Base-by-base conservation (phyloP, 805 yeast genomes). In the Ogataea nitratoaversa region DNA sequence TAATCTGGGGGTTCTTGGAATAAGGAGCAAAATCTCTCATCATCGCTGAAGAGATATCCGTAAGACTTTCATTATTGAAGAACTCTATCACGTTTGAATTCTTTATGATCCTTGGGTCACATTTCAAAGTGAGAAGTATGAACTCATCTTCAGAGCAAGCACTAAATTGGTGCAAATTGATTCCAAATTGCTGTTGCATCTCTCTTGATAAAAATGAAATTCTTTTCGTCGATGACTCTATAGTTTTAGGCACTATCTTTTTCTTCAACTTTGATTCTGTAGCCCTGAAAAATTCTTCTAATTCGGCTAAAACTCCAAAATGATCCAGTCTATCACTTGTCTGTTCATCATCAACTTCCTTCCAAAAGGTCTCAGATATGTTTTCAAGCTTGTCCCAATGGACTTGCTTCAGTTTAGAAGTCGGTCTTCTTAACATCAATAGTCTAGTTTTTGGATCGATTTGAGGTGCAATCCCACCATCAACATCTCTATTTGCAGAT, bases 341-440 rank as follows among this genome's bases (percentile, higher is more conserved):
- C 0, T 53, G 42, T 11, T 66, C 65, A 17, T 75, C 72, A 34
- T 73, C 68, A 1, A 62, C 51, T 17, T 62, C 59, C 23, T 69
- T 70, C 95, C 95, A 84, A 49, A 84, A 71, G 0, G 93, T 81
- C 31, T 74, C 68, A 14, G 69, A 65, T 13, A 80, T 66, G 36
- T 68, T 60, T 12, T 80, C 84, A 34, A 84, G 65, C 53, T 78
- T 83, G 47, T 84, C 93, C 95, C 93, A 84, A 52, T 84, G 95
- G 46, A 84, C 74, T 53, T 84, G 95, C 54, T 83, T 84, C 64
- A 84, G 63, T 59, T 78, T 80, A 45, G 53, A 44, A 5, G 55
- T 38, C 12, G 60, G 54, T 25, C 58, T 48, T 33, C 49, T 52
- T 9, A 53, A 20, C 0, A 32, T 3, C 14, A 36, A 14, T 2